Conservation (phyloP, 768 basidiomycete genomes). For the Hypholoma sublateritium region DNA sequence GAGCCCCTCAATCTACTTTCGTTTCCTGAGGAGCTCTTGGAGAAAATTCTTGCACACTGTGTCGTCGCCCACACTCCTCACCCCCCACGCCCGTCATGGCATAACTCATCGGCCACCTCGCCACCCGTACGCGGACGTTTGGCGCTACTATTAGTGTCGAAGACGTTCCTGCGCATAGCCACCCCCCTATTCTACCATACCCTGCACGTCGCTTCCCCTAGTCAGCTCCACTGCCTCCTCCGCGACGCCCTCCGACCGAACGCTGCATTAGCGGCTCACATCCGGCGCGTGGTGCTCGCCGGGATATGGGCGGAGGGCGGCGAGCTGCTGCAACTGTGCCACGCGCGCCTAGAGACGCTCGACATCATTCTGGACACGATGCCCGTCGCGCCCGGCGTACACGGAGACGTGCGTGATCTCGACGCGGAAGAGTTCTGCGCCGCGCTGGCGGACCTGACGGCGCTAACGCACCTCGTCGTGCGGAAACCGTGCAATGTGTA, state of each 20-base stretch:
- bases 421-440: slow-evolving; percentile 39
- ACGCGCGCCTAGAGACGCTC: slow-evolving; percentile 23
- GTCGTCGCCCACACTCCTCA: slow-evolving; percentile 17
- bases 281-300: slow-evolving; percentile 41
- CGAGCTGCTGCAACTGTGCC: slow-evolving; percentile 32
- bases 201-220: slow-evolving; percentile 40
- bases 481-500: slow-evolving; percentile 53
- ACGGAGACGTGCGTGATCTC: slow-evolving; percentile 13
- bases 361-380: slow-evolving; percentile 38
- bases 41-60: slow-evolving; percentile 29
- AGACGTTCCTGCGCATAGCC: slow-evolving; percentile 52
- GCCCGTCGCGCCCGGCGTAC: slow-evolving; percentile 19
- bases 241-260: slow-evolving; percentile 34
- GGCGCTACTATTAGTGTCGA: slow-evolving; percentile 52
- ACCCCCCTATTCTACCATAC: slow-evolving; percentile 58
- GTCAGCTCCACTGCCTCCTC: slow-evolving; percentile 39
- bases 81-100: slow-evolving; percentile 17
- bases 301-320: slow-evolving; percentile 42
- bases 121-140: slow-evolving; percentile 42
- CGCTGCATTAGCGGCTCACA: slow-evolving; percentile 36
- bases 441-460: slow-evolving; percentile 35
- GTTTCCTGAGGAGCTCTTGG: slow-evolving; percentile 35
- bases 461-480: slow-evolving; percentile 47
- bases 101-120: slow-evolving; percentile 3
- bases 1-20: slow-evolving; percentile 14